phyloP scores from a whole-genome alignment of 805 yeast genomes.

The Lipomyces yamanashiensis region DNA sequence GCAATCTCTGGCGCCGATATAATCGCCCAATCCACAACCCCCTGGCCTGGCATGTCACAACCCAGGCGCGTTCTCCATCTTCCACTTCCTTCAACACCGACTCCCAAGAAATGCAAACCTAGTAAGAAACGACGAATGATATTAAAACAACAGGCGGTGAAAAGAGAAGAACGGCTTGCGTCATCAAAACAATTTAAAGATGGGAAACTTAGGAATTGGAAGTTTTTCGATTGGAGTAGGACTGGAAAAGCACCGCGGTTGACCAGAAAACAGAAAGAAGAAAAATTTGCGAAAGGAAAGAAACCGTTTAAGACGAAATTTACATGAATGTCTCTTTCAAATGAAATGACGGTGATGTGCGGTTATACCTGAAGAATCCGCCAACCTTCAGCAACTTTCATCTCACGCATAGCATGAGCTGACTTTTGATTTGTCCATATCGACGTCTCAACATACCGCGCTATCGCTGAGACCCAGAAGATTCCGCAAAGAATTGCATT shows the following conservation, averaged over 20 bases:
- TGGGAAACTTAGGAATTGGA: constrained; percentile 23
- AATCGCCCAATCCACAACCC: constrained; percentile 16
- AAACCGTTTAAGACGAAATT: constrained; percentile 14
- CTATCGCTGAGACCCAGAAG: too few relatives aligned
- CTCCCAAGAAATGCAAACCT: constrained; percentile 17
- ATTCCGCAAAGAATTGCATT: too few relatives aligned
- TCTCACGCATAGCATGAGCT: too few relatives aligned
- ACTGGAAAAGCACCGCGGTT: constrained; percentile 15
- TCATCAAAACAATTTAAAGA: constrained; percentile 13
- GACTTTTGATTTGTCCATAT: too few relatives aligned
- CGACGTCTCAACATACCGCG: too few relatives aligned
- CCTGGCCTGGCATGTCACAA: constrained; percentile 26
- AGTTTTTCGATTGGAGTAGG: constrained; percentile 14
- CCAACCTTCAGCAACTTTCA: background rate
- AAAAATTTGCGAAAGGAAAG: constrained; percentile 1
- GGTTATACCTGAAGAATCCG: background rate
- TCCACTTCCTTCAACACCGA: background rate
- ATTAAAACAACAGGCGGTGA: background rate
- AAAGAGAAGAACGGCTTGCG: background rate
- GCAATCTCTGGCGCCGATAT: constrained; percentile 30
- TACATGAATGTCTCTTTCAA: background rate
- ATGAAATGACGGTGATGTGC: too few relatives aligned
- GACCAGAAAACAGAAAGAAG: constrained; percentile 3
- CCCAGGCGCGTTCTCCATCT: constrained; percentile 31
- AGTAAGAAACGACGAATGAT: constrained; percentile 28